phyloP scores from a whole-genome alignment of 805 yeast species.

The Saccharomyces eubayanus region DNA sequence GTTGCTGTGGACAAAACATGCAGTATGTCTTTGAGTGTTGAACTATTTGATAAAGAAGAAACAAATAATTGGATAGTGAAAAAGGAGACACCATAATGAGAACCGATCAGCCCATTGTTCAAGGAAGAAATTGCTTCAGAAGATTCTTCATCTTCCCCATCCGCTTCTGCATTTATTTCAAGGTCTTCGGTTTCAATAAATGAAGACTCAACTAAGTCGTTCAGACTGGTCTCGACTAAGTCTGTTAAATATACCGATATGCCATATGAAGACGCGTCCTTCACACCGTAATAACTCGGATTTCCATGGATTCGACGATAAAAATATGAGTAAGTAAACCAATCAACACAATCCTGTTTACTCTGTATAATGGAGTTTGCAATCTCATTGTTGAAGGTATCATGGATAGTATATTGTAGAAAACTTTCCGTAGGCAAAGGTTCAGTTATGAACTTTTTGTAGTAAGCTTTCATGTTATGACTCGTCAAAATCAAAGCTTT shows the following conservation, averaged over 20 bases:
- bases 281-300: constrained; percentile 83
- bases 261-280: constrained; percentile 54
- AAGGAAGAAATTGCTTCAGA: constrained; percentile 44
- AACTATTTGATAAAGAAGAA: constrained; percentile 41
- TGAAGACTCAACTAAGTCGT: constrained; percentile 52
- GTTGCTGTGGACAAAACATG: constrained; percentile 58
- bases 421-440: constrained; percentile 82
- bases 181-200: constrained; percentile 49
- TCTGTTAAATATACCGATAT: constrained; percentile 80
- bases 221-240: constrained; percentile 60
- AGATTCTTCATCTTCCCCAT: constrained; percentile 30
- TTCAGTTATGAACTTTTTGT: constrained; percentile 60
- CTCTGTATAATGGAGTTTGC: constrained; percentile 51
- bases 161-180: constrained; percentile 23
- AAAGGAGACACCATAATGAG: constrained; percentile 61
- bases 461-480: constrained; percentile 48
- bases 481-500: constrained; percentile 51
- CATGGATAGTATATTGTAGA: constrained; percentile 50
- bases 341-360: constrained; percentile 82
- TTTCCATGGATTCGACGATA: constrained; percentile 73
- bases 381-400: constrained; percentile 67
- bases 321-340: constrained; percentile 78
- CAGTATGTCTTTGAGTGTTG: constrained; percentile 53
- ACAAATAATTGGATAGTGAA: constrained; percentile 57
- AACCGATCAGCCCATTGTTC: constrained; percentile 66